Base-by-base conservation (phyloP, 2,329 filamentous ascomycete genomes). In the Epichloe baconii region DNA sequence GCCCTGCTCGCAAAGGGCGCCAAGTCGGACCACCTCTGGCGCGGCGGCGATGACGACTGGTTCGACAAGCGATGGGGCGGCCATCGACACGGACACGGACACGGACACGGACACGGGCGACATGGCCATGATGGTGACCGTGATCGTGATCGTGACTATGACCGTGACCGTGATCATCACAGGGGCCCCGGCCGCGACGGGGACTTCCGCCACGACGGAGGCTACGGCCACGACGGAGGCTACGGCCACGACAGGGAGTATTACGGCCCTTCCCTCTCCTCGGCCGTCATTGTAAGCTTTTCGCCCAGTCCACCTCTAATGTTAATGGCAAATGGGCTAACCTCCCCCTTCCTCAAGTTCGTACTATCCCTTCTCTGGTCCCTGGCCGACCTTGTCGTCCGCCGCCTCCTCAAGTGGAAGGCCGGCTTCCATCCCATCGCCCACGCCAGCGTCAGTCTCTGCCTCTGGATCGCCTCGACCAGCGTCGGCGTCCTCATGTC, bases 351-450 rank as follows among this genome's bases (percentile, higher is more conserved):
- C 19, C 21, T 21, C 23, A 7, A 43, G 36, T 41, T 44, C 38
- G n/a, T 34, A 42, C 17, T 38, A 19, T 40, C 45, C n/a, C 42
- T 44, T 31, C 14, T 71, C 41, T 72, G 71, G 67, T 66, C 66
- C 36, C 37, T 61, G 1, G 57, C 65, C 34, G 71, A 75, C 44
- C 55, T 71, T 46, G 57, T 72, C 50, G 67, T 63, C 26, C 62
- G 68, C 17, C 60, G 56, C 37, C 51, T 60, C 15, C 67, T 67
- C 38, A 63, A 60, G 6, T 61, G 58, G 47, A 58, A 63, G 23
- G 55, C 55, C 3, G 67, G 68, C 38, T 68, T 74, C 19, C 69
- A 71, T 49, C 71, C 72, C 0, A 71, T 69, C 26, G 67, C 66
- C 7, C 70, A 74, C 45, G 68, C 75, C 36, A 68, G 59, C 49